Evolutionary conservation across 768 basidiomycete genomes (phyloP).

Genomic region (Mycena metata): DNA sequence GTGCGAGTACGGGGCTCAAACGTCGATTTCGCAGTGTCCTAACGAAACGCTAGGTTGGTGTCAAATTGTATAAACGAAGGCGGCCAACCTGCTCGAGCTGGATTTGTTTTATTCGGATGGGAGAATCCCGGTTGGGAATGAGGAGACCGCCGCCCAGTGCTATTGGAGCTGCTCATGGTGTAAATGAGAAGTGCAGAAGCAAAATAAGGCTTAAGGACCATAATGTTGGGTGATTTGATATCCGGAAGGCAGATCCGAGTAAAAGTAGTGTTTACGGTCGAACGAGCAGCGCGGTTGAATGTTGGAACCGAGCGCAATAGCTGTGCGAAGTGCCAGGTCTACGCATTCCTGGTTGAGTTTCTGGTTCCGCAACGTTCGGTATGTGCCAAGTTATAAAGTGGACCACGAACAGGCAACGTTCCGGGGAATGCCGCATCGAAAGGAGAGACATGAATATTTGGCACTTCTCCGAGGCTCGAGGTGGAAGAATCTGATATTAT

Average conservation of each 20-base stretch:
- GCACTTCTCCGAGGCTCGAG: constrained; percentile 57
- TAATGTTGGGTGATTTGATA: constrained; percentile 99
- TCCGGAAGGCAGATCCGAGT: constrained; percentile 92
- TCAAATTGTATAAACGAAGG: not conserved
- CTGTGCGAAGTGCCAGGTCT: constrained; percentile 83
- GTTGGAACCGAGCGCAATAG: constrained; percentile 77
- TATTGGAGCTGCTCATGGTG: constrained; percentile 72
- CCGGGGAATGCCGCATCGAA: constrained; percentile 96
- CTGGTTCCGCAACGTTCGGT: constrained; percentile 47
- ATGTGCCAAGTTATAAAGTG: constrained; percentile 6
- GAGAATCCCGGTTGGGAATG: constrained; percentile 54
- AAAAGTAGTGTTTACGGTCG: constrained; percentile 99
- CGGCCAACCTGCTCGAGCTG: constrained; percentile 91
- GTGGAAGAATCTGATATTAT: constrained; percentile 54
- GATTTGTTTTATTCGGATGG: constrained; percentile 91
- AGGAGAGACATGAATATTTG: constrained; percentile 80
- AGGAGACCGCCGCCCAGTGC: constrained; percentile 75
- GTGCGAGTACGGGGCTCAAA: constrained; percentile 63
- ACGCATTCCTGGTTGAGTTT: constrained; percentile 78
- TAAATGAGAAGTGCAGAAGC: constrained; percentile 2
- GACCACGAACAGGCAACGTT: constrained; percentile 81
- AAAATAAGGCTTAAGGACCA: constrained; percentile 56
- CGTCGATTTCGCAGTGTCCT: constrained; percentile 95
- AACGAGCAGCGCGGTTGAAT: constrained; percentile 84
- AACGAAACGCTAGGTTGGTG: constrained; percentile 16